Evolutionary conservation across 306 rosid species (phyloP), one percentile per base, ranked within the genome.

Genomic region (Pueraria montana): DNA sequence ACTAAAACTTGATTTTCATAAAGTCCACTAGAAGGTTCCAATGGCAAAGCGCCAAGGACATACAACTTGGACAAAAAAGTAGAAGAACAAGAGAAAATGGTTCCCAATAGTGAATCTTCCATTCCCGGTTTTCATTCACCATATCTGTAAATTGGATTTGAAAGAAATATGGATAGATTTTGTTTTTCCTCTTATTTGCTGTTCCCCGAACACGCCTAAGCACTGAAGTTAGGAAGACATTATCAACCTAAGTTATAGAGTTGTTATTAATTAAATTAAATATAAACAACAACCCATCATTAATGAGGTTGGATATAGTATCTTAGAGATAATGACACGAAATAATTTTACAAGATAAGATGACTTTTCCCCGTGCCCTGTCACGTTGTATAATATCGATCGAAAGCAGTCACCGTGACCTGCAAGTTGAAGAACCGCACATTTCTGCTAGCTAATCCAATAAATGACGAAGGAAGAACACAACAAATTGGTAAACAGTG

Each of bases 341-440:
- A 48, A 73, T 48, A 66, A 80, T 59, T 56, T 58, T 61, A 30
- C 71, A 71, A 26, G 78, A 61, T 68, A 24, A 46, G 65, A 40
- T 34, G 42, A 78, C 30, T 27, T 72, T 30, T 30, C 8, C 21
- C 24, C 4, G 11, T 76, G 77, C 46, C 86, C 76, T 81, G 53
- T 87, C 80, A 71, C 80, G 34, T 77, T 86, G 79, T 77, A 55
- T 84, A 82, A 55, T 84, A 82, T 38, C 43, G 43, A 38, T 66
- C 63, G 62, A 71, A 75, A 78, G 73, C 80, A 76, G 6, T 26
- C 34, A n/a, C 42, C 36, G 6, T 53, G 12, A 36, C 10, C n/a
- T 6, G 26, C 36, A 49, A 23, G 4, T 23, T 58, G 32, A 58
- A 70, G 32, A 58, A 70, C 17, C 4, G 10, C 45, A 55, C 32